Evolutionary conservation across 495 filamentous ascomycete genomes (phyloP).

Genomic region (Penicillium paxilli): DNA sequence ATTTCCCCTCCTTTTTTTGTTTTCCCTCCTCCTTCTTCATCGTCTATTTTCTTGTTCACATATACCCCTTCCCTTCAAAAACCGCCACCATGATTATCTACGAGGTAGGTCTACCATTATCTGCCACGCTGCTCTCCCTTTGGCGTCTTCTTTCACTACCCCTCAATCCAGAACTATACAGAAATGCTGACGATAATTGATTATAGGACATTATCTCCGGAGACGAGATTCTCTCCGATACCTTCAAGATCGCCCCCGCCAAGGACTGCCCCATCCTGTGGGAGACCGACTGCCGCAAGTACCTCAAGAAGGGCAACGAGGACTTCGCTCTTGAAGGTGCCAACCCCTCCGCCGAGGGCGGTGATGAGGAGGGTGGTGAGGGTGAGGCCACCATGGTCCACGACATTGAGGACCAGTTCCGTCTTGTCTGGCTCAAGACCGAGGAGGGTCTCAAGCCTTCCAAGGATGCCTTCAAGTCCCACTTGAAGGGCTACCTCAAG

Average conservation of each 20-base stretch:
- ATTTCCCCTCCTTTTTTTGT: slow-evolving; percentile 38
- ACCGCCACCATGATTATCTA: slow-evolving; percentile 82
- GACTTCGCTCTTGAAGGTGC: slow-evolving; percentile 89
- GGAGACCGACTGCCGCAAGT: slow-evolving; percentile 88
- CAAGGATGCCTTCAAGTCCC: slow-evolving; percentile 76
- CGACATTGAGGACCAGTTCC: slow-evolving; percentile 93
- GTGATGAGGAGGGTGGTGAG: slow-evolving; percentile 70
- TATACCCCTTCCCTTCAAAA: slow-evolving; percentile 14
- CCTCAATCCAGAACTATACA: neutral
- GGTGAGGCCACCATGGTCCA: slow-evolving; percentile 66
- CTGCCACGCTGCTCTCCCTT: neutral
- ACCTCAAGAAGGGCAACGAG: slow-evolving; percentile 68
- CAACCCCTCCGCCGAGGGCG: slow-evolving; percentile 95
- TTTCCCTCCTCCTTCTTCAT: slow-evolving; percentile 22
- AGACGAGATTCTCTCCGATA: slow-evolving; percentile 96
- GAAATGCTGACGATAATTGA: neutral
- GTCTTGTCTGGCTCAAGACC: slow-evolving; percentile 70
- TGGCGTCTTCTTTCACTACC: neutral
- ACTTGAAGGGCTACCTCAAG: slow-evolving; percentile 96
- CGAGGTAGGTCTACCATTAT: slow-evolving; percentile 66
- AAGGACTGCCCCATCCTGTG: slow-evolving; percentile 75
- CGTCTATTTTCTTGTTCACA: slow-evolving; percentile 36
- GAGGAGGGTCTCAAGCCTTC: slow-evolving; percentile 56
- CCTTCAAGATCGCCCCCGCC: slow-evolving; percentile 64
- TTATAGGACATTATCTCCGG: slow-evolving; percentile 80